Evolutionary conservation across 345 rosid genomes (phyloP).

Genomic region (Aquilaria sinensis): DNA sequence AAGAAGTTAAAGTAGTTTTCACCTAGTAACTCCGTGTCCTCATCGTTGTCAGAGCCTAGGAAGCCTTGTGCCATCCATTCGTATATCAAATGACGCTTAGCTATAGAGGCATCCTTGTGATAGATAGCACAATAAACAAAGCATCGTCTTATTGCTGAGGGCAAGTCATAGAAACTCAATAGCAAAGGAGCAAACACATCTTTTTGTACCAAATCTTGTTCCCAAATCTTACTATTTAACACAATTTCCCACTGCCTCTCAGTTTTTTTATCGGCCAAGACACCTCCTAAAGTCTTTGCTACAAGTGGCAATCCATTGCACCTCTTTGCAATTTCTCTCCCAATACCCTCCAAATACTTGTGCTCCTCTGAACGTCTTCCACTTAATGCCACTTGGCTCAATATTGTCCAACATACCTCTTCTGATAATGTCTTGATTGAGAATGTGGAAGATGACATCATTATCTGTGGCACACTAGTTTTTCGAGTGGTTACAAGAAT

Average conservation of each 20-base stretch:
- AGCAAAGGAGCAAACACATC: background rate
- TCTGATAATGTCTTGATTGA: background rate
- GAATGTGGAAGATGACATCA: background rate
- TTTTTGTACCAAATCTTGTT: background rate
- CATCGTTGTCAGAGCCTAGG: background rate
- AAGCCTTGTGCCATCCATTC: background rate
- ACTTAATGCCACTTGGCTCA: background rate
- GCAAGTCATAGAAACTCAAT: background rate
- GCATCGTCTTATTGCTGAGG: background rate
- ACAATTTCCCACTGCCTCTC: background rate
- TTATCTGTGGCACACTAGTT: background rate
- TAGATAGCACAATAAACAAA: conserved; percentile 1
- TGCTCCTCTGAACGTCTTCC: background rate
- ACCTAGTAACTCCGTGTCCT: background rate
- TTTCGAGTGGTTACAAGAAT: background rate
- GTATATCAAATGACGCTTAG: background rate
- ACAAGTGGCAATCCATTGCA: background rate
- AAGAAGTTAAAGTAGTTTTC: background rate
- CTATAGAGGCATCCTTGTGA: background rate
- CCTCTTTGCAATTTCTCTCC: background rate
- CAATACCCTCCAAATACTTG: background rate
- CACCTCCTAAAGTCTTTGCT: background rate
- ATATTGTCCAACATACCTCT: background rate
- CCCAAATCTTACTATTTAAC: background rate
- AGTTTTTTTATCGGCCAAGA: background rate